Evolutionary conservation across 2,329 filamentous ascomycete genomes (phyloP).

Genomic region (Chlorencoelia australis): DNA sequence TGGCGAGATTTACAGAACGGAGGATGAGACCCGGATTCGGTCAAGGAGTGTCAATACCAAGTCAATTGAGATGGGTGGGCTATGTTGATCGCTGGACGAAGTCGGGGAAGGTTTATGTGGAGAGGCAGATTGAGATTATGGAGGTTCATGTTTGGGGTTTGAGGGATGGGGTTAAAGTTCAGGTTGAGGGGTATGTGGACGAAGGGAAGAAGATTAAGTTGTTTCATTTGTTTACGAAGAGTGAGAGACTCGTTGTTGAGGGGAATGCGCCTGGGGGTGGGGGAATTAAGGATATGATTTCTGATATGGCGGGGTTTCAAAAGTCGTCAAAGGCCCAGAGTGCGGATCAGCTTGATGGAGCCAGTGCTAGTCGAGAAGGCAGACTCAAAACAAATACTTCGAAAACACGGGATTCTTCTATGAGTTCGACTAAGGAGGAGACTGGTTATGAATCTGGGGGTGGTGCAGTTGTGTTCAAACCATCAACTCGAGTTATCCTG

Average conservation of each 20-base stretch:
- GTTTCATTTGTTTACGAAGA: slow-evolving; percentile 68
- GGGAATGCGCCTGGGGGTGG: slow-evolving; percentile 40
- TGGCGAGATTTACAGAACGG: slow-evolving; percentile 64
- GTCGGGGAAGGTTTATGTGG: slow-evolving; percentile 67
- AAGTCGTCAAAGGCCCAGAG: slow-evolving; percentile 18
- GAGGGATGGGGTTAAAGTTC: slow-evolving; percentile 76
- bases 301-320: slow-evolving; percentile 38
- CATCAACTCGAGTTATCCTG: slow-evolving; percentile 56
- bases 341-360: slow-evolving; percentile 8
- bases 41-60: slow-evolving; percentile 83
- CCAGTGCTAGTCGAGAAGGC: background rate
- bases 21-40: slow-evolving; percentile 88
- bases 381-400: slow-evolving; percentile 1
- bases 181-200: slow-evolving; percentile 77
- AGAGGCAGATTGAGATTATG: slow-evolving; percentile 71
- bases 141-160: slow-evolving; percentile 89
- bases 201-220: slow-evolving; percentile 78
- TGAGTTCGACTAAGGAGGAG: slow-evolving; percentile 22
- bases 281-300: slow-evolving; percentile 41
- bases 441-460: slow-evolving; percentile 44
- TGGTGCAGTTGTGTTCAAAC: slow-evolving; percentile 69
- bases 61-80: slow-evolving; percentile 74
- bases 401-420: background rate
- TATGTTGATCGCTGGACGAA: slow-evolving; percentile 85
- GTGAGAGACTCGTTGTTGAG: slow-evolving; percentile 62